Evolutionary conservation across 345 rosid genomes (phyloP).

Genomic region (Camelina neglecta): DNA sequence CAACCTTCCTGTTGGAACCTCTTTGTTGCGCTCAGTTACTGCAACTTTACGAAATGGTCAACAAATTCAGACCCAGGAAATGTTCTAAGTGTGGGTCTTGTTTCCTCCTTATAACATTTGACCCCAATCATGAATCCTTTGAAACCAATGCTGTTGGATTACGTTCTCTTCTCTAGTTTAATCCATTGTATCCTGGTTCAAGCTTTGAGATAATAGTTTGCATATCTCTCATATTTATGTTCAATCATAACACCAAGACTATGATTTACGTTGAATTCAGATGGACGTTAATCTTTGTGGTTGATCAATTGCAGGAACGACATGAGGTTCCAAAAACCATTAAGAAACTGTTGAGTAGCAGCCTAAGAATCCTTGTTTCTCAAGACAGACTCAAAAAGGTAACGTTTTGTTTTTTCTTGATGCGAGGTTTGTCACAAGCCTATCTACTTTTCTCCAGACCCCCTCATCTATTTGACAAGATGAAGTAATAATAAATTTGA

Average conservation of each 20-base stretch:
- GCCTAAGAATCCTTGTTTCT: slow-evolving; percentile 60
- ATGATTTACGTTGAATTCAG: background rate
- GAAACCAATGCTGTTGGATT: background rate
- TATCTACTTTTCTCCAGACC: background rate
- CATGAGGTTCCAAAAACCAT: slow-evolving; percentile 64
- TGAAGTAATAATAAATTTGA: background rate
- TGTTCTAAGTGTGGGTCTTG: background rate
- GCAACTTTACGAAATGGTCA: background rate
- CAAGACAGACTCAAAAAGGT: slow-evolving; percentile 76
- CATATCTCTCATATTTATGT: background rate
- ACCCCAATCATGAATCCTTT: background rate
- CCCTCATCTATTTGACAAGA: background rate
- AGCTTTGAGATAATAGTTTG: background rate
- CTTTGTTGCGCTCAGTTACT: background rate
- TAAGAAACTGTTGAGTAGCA: slow-evolving; percentile 58
- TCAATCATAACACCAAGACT: background rate
- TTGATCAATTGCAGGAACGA: slow-evolving; percentile 58
- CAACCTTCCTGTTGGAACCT: background rate
- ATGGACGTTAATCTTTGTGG: background rate
- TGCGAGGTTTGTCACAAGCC: background rate
- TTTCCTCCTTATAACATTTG: background rate
- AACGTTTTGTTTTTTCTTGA: slow-evolving; percentile 1
- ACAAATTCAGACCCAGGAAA: background rate
- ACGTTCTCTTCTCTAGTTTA: background rate
- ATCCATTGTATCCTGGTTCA: background rate